Evolutionary conservation across 805 yeast genomes (phyloP).

Genomic region (Priceomyces melissophilus): DNA sequence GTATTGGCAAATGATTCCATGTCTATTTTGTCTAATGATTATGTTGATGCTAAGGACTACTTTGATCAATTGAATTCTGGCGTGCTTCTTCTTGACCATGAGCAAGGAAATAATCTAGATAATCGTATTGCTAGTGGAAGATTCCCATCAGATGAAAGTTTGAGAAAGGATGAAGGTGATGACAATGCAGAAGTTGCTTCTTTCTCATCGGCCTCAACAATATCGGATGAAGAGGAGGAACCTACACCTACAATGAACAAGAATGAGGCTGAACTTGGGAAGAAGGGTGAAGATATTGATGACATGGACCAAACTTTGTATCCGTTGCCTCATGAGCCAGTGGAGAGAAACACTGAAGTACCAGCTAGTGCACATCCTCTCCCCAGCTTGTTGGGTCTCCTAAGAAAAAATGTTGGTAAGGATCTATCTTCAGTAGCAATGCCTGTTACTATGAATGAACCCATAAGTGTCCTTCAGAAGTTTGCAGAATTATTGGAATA

Average conservation of each 20-base stretch:
- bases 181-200: slow-evolving; percentile 10
- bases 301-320: slow-evolving; percentile 43
- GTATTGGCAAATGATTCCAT: slow-evolving; percentile 15
- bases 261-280: not conserved
- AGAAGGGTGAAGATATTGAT: slow-evolving; percentile 2
- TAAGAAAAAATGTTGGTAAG: slow-evolving; percentile 89
- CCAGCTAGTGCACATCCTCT: slow-evolving; percentile 63
- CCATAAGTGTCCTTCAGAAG: slow-evolving; percentile 75
- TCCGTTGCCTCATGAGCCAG: slow-evolving; percentile 57
- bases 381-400: slow-evolving; percentile 74
- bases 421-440: slow-evolving; percentile 81
- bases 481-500: slow-evolving; percentile 81
- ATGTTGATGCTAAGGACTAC: slow-evolving; percentile 64
- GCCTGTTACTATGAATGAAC: slow-evolving; percentile 95
- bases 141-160: slow-evolving; percentile 7
- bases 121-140: slow-evolving; percentile 2
- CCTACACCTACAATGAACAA: slow-evolving; percentile 1
- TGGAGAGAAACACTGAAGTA: slow-evolving; percentile 57
- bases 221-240: slow-evolving; percentile 9
- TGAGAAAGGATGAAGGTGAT: slow-evolving; percentile 13
- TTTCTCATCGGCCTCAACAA: slow-evolving; percentile 14
- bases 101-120: slow-evolving; percentile 9
- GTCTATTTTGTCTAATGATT: slow-evolving; percentile 33
- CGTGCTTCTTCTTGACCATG: slow-evolving; percentile 46
- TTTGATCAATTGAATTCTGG: slow-evolving; percentile 46